Base-by-base conservation (phyloP, 768 basidiomycete species). In the Leccinellum luteum region DNA sequence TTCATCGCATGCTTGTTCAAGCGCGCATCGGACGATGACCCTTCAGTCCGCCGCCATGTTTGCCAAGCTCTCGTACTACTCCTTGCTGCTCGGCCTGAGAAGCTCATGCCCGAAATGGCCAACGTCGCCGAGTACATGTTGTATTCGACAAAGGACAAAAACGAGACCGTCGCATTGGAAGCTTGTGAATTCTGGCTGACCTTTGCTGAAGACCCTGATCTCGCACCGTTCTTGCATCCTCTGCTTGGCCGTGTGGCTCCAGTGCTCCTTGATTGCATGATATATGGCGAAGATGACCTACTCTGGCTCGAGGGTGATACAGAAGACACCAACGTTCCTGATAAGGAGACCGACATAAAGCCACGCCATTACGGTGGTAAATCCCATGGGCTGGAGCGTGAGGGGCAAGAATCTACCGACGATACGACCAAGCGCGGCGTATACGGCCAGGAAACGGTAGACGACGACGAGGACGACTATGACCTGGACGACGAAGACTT, bases 111-210 rank as follows among this genome's bases (percentile, higher is more conserved):
- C 1, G 94, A 98, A 71, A 92, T 99, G 83, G 72, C 78, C 23
- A 94, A 93, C 64, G 97, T 99, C 43, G 94, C 96, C 27, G 94
- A 97, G 71, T 99, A 97, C 74, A 98, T 99, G 93, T 81, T 98
- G 38, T 98, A 94, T 76, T 96, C 94, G 27, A 98, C 94, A 14
- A 94, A 95, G 75, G 95, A 98, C 79, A 90, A 91, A 76, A 94
- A 98, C 72, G 95, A 98, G 75, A 89, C 88, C 60, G 96, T 94
- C 53, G 94, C 96, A 3, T 80, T 99, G 50, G 97, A 99, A 76
- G 97, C 97, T 23, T 97, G 95, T 81, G 97, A 99, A 79, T 99
- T 99, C 74, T 99, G 97, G 97, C 80, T 99, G 59, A 97, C 95
- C 1, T 98, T 99, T 68, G 95, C 97, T 15, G 97, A 99, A 71